Conservation (phyloP, 768 basidiomycete genomes). For the Tulasnella sp. region DNA sequence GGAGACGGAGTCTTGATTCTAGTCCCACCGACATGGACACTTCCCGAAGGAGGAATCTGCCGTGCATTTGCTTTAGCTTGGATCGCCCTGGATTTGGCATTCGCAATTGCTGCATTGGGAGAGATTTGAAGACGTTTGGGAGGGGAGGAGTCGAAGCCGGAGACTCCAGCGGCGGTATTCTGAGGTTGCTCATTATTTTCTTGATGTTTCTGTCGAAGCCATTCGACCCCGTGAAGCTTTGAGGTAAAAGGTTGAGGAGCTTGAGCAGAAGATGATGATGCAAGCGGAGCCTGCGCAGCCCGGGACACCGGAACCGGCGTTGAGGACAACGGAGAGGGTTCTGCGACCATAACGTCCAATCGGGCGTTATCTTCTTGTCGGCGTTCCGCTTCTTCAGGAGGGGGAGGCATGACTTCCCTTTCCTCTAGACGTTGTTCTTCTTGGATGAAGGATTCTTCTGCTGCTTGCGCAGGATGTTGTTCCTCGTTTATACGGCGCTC, state of each 20-base stretch:
- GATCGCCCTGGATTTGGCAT: background rate
- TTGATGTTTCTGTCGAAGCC: background rate
- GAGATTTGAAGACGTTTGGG: background rate
- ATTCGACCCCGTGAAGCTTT: background rate
- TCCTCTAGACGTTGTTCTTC: background rate
- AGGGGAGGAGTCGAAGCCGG: background rate
- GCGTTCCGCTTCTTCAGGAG: background rate
- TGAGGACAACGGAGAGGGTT: background rate
- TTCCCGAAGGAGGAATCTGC: background rate
- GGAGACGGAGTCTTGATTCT: background rate
- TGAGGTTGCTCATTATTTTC: background rate
- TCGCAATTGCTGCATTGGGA: background rate
- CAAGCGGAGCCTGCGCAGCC: background rate
- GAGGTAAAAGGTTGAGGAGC: background rate
- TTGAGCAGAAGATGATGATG: background rate
- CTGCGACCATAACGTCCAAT: background rate
- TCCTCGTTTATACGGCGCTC: background rate
- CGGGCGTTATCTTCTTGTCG: background rate
- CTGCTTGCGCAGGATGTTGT: background rate
- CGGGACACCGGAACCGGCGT: background rate
- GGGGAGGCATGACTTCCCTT: background rate
- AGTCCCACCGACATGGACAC: background rate
- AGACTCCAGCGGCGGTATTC: background rate
- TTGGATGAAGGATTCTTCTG: background rate
- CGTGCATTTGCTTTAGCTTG: background rate